phyloP scores from a whole-genome alignment of 331 rosid genomes.

The Pyrus hybrid region DNA sequence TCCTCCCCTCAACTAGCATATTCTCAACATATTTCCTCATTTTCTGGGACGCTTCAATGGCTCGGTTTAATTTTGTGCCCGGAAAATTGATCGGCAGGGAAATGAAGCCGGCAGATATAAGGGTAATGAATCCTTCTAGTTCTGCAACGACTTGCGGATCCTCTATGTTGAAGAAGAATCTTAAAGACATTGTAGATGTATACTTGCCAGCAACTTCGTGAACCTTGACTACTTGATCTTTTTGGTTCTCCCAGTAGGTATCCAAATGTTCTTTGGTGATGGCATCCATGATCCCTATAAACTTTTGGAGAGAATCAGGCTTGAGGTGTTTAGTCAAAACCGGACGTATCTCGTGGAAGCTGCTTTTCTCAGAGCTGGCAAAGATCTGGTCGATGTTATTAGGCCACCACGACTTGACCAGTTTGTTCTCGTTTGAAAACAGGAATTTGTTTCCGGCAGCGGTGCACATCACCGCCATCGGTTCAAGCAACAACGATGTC shows the following conservation, averaged over 20 bases:
- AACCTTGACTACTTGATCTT: neutral
- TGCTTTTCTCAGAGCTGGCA: too few species aligned
- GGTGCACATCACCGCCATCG: neutral
- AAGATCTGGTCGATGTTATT: neutral
- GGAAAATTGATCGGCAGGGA: conserved; percentile 7
- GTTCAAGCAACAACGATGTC: neutral
- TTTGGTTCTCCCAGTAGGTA: neutral
- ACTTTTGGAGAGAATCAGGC: neutral
- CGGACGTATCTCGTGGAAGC: too few species aligned
- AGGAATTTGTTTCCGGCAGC: conserved; percentile 9
- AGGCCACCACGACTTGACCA: conserved; percentile 13
- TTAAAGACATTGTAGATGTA: too few species aligned
- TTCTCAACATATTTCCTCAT: neutral
- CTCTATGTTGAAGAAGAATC: too few species aligned
- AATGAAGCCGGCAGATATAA: neutral
- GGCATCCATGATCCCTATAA: conserved; percentile 1
- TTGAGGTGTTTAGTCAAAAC: neutral
- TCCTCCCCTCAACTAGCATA: neutral
- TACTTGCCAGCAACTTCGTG: neutral
- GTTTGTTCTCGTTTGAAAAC: conserved; percentile 12
- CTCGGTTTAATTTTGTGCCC: neutral
- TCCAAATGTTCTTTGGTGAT: neutral
- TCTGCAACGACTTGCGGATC: too few species aligned
- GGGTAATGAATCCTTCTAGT: too few species aligned
- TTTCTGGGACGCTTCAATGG: neutral